These are phyloP conservation scores for Phytophthora boehmeriae DNA, from an alignment of 352 stramenopile species.

Conservation along the genomic window DNA sequence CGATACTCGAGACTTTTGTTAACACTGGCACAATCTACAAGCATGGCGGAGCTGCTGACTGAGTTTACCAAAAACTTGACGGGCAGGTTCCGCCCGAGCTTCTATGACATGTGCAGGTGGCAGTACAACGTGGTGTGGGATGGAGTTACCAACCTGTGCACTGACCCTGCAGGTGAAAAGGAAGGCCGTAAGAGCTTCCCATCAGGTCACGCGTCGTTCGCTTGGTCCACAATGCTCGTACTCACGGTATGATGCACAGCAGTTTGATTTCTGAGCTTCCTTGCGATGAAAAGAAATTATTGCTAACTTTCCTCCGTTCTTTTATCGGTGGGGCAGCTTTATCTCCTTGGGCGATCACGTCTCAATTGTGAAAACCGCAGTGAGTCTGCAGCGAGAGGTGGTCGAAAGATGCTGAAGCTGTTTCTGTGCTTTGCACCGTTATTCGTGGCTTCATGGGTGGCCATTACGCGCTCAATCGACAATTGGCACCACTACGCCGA, in stretches of 20 bases:
- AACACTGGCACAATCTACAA: slow-evolving; percentile 50
- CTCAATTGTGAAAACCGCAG: slow-evolving; percentile 53
- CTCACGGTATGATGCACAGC: slow-evolving; percentile 47
- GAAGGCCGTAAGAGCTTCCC: slow-evolving; percentile 73
- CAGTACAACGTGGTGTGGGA: slow-evolving; percentile 67
- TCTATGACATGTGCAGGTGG: slow-evolving; percentile 84
- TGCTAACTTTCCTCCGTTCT: slow-evolving; percentile 1
- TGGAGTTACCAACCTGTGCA: slow-evolving; percentile 65
- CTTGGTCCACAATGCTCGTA: slow-evolving; percentile 76
- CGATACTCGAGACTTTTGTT: slow-evolving; percentile 75
- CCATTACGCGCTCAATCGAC: slow-evolving; percentile 72
- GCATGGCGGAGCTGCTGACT: slow-evolving; percentile 60
- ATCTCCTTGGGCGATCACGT: slow-evolving; percentile 66
- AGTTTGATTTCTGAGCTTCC: background rate
- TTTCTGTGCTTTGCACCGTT: slow-evolving; percentile 70
- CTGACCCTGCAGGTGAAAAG: slow-evolving; percentile 47
- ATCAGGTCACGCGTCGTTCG: slow-evolving; percentile 70
- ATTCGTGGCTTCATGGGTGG: slow-evolving; percentile 70
- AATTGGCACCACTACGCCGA: slow-evolving; percentile 86
- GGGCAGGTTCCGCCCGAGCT: slow-evolving; percentile 70
- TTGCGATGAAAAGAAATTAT: background rate
- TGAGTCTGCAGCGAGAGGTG: slow-evolving; percentile 45
- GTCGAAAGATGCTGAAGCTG: slow-evolving; percentile 64
- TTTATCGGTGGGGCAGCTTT: slow-evolving; percentile 48
- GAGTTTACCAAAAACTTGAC: slow-evolving; percentile 79